Percentiles rank a stretch among this genome's conserved stretches.
Evolutionary conservation across 2,329 filamentous ascomycete genomes (phyloP).

Genomic region (Aspergillus tanneri): DNA sequence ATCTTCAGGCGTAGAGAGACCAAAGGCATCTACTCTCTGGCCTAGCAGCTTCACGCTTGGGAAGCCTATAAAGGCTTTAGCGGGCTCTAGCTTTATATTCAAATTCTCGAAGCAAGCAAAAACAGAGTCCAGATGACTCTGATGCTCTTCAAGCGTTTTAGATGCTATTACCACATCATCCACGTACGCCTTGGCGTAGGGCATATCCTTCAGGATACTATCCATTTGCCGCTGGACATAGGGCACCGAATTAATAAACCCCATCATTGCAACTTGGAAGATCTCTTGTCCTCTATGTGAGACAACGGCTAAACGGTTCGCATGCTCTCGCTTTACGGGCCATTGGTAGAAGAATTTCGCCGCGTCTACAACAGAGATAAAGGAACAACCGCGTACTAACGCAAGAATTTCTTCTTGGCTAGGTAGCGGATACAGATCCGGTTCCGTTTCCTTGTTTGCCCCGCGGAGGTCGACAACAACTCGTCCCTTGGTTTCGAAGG

Average conservation of each 20-base stretch:
- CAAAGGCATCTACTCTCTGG: not conserved
- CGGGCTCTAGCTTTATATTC: not conserved
- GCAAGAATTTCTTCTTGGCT: not conserved
- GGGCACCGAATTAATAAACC: not conserved
- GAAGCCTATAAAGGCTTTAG: not conserved
- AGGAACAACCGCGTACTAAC: not conserved
- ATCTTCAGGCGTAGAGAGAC: not conserved
- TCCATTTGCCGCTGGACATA: not conserved
- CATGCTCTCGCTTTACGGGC: not conserved
- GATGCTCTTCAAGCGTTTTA: not conserved
- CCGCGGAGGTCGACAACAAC: not conserved
- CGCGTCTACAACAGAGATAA: not conserved
- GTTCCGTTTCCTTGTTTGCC: not conserved
- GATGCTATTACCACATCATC: not conserved
- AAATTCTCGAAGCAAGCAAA: not conserved
- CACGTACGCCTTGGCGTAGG: not conserved
- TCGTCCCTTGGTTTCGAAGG: not conserved
- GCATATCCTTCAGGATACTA: not conserved
- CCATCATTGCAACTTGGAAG: not conserved
- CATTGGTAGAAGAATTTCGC: not conserved
- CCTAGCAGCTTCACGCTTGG: not conserved
- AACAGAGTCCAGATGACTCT: not conserved
- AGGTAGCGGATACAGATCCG: not conserved
- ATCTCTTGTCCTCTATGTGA: not conserved
- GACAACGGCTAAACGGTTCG: not conserved